Evolutionary conservation across 208 protist species (phyloP).

Genomic region (Herpetomonas muscarum): DNA sequence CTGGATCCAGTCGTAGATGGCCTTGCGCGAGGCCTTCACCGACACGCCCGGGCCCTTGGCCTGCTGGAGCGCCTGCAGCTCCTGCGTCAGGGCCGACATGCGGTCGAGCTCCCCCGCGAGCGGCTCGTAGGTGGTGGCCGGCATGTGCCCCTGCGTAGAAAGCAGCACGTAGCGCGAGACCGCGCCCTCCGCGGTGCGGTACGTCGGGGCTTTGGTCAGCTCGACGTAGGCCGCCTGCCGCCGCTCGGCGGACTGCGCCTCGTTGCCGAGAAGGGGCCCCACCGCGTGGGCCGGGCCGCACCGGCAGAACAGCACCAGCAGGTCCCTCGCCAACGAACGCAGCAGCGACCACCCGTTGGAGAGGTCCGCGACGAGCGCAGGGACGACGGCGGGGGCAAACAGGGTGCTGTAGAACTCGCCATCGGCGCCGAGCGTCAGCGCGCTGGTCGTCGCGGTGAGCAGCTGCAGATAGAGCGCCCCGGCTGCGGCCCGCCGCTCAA

Average conservation of each 20-base stretch:
- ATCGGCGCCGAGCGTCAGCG: not conserved
- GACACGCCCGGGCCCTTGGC: conserved; percentile 24
- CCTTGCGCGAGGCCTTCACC: conserved; percentile 21
- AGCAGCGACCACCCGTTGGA: conserved; percentile 74
- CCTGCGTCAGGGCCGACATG: conserved; percentile 10
- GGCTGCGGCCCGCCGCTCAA: conserved; percentile 30
- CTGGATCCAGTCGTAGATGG: conserved; percentile 50
- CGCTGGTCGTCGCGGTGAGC: conserved; percentile 2
- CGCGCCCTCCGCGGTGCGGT: conserved; percentile 63
- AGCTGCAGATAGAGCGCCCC: conserved; percentile 18
- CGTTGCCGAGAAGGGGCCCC: conserved; percentile 1
- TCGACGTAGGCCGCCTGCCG: conserved; percentile 18
- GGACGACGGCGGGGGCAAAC: conserved; percentile 31
- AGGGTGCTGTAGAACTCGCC: conserved; percentile 1
- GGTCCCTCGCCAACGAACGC: conserved; percentile 33
- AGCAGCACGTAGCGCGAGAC: conserved; percentile 54
- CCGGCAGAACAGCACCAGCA: conserved; percentile 45
- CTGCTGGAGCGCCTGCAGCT: conserved; percentile 13
- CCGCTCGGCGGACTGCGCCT: not conserved
- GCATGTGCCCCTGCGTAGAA: conserved; percentile 5
- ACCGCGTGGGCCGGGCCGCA: conserved; percentile 31
- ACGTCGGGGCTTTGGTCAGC: conserved; percentile 39
- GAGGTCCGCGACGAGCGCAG: conserved; percentile 45
- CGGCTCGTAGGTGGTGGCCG: not conserved
- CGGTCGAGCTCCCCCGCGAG: conserved; percentile 20